A percentile compares a stretch with the other conserved stretches of the same genome.
Conservation (phyloP, 2,329 filamentous ascomycete species). For the Tolypocladium inflatum region DNA sequence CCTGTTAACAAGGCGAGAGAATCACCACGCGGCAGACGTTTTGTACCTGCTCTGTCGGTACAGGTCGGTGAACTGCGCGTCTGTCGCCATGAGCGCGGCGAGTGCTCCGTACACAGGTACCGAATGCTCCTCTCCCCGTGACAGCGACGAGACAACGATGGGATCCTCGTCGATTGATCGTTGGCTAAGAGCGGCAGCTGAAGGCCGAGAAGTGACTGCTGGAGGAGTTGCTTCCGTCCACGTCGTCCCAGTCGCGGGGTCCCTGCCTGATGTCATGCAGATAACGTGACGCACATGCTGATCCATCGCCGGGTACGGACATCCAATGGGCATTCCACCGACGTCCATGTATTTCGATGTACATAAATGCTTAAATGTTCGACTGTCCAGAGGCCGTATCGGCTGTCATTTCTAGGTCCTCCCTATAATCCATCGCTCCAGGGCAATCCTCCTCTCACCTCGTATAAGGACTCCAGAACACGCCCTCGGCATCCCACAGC, state of each 20-base stretch:
- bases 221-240: neutral
- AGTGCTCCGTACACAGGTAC: neutral
- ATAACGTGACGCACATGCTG: neutral
- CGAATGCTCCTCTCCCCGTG: neutral
- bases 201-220: neutral
- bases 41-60: neutral
- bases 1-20: neutral
- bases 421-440: too few species aligned
- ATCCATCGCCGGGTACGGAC: too few species aligned
- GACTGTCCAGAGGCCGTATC: neutral
- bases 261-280: neutral
- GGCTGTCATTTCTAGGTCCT: too few species aligned
- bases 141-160: neutral
- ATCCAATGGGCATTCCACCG: too few species aligned
- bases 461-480: conserved; percentile 17
- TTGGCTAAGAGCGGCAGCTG: neutral
- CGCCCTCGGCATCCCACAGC: conserved; percentile 12
- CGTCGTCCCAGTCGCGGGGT: neutral
- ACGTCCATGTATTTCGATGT: neutral
- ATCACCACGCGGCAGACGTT: neutral
- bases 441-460: neutral
- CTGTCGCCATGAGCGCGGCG: neutral
- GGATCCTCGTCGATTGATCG: neutral
- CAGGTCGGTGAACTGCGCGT: neutral
- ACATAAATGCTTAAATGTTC: neutral